Evolutionary conservation across 2,329 filamentous ascomycete genomes (phyloP).

Genomic region (Penicillium sp.): DNA sequence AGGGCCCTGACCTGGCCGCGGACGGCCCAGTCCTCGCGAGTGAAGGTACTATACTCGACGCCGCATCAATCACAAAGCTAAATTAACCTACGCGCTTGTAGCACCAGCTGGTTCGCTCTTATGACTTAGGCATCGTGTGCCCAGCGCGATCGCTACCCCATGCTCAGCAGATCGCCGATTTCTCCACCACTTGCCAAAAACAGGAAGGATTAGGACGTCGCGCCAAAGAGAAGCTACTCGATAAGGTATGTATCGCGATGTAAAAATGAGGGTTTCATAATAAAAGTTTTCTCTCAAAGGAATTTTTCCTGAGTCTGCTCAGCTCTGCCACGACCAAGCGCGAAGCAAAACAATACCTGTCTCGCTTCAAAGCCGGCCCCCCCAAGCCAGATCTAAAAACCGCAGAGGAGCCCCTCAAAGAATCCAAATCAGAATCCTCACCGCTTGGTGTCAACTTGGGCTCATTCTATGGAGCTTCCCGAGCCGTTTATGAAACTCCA

Average conservation of each 20-base stretch:
- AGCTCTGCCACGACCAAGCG: constrained; percentile 88
- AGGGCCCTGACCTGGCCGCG: constrained; percentile 32
- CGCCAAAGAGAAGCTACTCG: constrained; percentile 45
- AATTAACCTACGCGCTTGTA: constrained; percentile 5
- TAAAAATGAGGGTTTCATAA: background rate
- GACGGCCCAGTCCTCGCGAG: constrained; percentile 27
- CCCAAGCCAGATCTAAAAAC: constrained; percentile 34
- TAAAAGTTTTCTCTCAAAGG: constrained; percentile 46
- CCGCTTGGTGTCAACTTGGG: constrained; percentile 59
- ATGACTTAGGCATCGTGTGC: constrained; percentile 11
- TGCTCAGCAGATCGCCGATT: constrained; percentile 29
- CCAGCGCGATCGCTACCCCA: constrained; percentile 16
- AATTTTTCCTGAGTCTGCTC: constrained; percentile 82
- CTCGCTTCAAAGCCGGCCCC: constrained; percentile 66
- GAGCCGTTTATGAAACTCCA: constrained; percentile 58
- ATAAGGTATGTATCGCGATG: constrained; percentile 32
- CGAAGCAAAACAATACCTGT: constrained; percentile 87
- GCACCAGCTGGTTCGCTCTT: constrained; percentile 21
- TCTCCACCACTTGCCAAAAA: constrained; percentile 29
- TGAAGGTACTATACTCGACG: constrained; percentile 24
- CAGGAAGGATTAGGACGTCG: constrained; percentile 37
- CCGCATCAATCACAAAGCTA: constrained; percentile 7
- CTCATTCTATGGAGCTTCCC: constrained; percentile 57
- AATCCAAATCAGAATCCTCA: constrained; percentile 12
- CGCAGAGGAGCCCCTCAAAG: constrained; percentile 25